phyloP scores from a whole-genome alignment of 106 monocot genomes.

The Gastrodia elata region DNA sequence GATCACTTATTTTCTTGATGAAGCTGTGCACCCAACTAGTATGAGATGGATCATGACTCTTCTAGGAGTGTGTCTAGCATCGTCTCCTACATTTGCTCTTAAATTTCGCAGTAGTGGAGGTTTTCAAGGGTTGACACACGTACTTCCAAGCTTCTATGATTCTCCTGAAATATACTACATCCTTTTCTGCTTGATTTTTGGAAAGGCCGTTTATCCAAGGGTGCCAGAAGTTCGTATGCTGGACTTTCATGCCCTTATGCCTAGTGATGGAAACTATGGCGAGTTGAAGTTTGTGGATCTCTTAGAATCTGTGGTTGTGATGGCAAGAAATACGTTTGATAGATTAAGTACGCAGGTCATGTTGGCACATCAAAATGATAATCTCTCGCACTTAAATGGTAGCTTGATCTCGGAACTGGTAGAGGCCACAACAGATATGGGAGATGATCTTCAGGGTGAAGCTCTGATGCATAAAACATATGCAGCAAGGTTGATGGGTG shows the following conservation, averaged over 20 bases:
- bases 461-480: constrained; percentile 97
- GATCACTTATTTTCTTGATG: constrained; percentile 96
- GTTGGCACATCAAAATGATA: constrained; percentile 68
- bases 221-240: constrained; percentile 96
- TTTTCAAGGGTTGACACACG: constrained; percentile 63
- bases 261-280: constrained; percentile 74
- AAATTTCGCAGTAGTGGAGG: constrained; percentile 83
- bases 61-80: constrained; percentile 86
- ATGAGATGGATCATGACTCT: constrained; percentile 99
- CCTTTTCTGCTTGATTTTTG: constrained; percentile 87
- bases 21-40: constrained; percentile 95
- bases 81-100: constrained; percentile 81
- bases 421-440: constrained; percentile 49
- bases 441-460: constrained; percentile 90
- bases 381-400: constrained; percentile 58
- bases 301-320: constrained; percentile 77
- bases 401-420: constrained; percentile 70
- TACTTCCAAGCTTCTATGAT: constrained; percentile 93
- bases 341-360: constrained; percentile 69
- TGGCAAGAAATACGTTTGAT: constrained; percentile 94
- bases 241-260: constrained; percentile 90
- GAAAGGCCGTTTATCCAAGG: constrained; percentile 91
- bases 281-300: constrained; percentile 90
- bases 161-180: constrained; percentile 98
- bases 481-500: constrained; percentile 95